A percentile compares a stretch with the other conserved stretches of the same genome.
These are phyloP conservation scores for Helicostylum pulchrum DNA, from an alignment of 192 early-diverging fungal genomes.

Conservation along the genomic window DNA sequence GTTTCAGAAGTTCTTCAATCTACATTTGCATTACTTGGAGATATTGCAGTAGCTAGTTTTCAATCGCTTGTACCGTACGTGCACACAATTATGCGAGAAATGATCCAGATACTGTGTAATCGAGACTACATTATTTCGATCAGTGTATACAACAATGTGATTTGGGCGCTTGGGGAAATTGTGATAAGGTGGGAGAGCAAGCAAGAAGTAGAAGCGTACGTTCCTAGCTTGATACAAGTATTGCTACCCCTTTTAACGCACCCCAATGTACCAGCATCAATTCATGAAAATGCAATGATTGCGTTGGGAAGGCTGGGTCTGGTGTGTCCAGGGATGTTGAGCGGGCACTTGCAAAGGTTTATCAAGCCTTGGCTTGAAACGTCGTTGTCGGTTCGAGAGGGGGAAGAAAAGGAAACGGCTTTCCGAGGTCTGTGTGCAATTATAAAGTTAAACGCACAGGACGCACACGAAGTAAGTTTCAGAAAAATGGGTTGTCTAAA, in stretches of 20 bases:
- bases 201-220: slow-evolving; percentile 72
- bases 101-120: slow-evolving; percentile 65
- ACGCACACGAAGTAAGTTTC: neutral
- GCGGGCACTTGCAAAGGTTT: slow-evolving; percentile 42
- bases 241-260: slow-evolving; percentile 77
- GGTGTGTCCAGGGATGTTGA: slow-evolving; percentile 72
- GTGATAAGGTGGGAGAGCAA: slow-evolving; percentile 65
- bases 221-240: slow-evolving; percentile 70
- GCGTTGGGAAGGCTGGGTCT: slow-evolving; percentile 88
- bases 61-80: slow-evolving; percentile 72
- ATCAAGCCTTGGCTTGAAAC: slow-evolving; percentile 77
- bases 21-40: slow-evolving; percentile 91
- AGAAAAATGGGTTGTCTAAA: neutral
- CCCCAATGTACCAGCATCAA: slow-evolving; percentile 54
- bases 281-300: slow-evolving; percentile 93
- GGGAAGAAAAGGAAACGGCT: slow-evolving; percentile 89
- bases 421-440: slow-evolving; percentile 4
- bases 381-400: slow-evolving; percentile 78
- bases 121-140: slow-evolving; percentile 63
- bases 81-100: slow-evolving; percentile 68
- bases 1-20: slow-evolving; percentile 79
- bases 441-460: neutral
- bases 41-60: slow-evolving; percentile 88
- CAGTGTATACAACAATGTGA: slow-evolving; percentile 89
- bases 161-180: slow-evolving; percentile 96